Base-by-base conservation (phyloP, 768 basidiomycete genomes). In the Trametes villosa region DNA sequence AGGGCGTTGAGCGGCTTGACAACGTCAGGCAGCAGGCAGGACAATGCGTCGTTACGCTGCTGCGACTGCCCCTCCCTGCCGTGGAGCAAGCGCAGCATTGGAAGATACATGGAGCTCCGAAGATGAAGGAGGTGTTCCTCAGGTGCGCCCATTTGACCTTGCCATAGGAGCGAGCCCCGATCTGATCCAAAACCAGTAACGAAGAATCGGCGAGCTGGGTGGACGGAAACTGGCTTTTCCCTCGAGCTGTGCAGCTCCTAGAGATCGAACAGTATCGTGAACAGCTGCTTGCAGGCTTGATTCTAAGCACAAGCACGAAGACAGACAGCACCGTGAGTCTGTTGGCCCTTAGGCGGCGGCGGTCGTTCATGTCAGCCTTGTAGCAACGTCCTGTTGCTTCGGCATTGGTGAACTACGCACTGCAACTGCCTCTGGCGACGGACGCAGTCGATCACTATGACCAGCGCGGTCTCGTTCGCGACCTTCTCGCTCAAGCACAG, bases 1-100 rank as follows among this genome's bases (percentile, higher is more conserved):
- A 96, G 70, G 91, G 92, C 5, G 86, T 92, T 29, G 96, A 98
- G 73, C 82, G 94, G 67, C 81, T 98, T 18, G 95, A 97, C 71
- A 94, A 89, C 68, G 92, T 98, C 49, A 83, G 96, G 45, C 90
- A 89, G 59, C 86, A 84, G 50, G 91, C 92, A 9, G 93, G 93
- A 1, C 76, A 79, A 62, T 79, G 83, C 63, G 78, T 94, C 63
- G 44, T 79, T 54, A 72, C 72, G 58, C 72, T 94, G 29, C 67
- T 92, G 47, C 67, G 71, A 24, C 70, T 83, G 29, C 74, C 78
- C 9, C 72, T 77, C 13, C 87, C 86, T 40, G 65, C 68, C 18
- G 72, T 79, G 20, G 68, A 67, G 40, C 70, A 76, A 53, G 68
- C 77, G 29, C 72, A 76, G 49, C 69, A 65, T 36, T 90, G 89